Evolutionary conservation across 1,139 yeast species (phyloP), one percentile per base, ranked within the genome.

Genomic region (Scheffersomyces illinoinensis): DNA sequence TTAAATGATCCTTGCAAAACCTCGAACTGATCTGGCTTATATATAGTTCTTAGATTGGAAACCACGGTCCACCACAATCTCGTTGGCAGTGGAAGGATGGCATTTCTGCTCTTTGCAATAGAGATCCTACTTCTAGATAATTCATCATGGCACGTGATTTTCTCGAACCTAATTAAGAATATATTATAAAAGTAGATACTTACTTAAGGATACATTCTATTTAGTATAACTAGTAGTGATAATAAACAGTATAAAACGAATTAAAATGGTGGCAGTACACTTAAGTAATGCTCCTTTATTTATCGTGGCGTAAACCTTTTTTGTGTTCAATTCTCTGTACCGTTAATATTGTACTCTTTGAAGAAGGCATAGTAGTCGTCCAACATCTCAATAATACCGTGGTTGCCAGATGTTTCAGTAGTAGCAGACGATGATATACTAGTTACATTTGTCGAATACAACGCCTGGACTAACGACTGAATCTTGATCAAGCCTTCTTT

Each of bases 401-500:
- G 84, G 55, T 79, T 83, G n/a, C 75, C 76, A 26, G 65, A 63
- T 20, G 64, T 65, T n/a, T 68, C 69, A 47, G 66, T 57, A n/a
- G 62, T 58, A 21, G 64, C 60, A n/a, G 76, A 65, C n/a, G 57
- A 54, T 12, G 55, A 24, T n/a, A 52, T 54, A 3, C 56, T 39
- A 5, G 55, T 47, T 10, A 56, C 57, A 46, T 59, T 62, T 39
- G 61, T 58, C 47, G 88, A 82, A 71, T 88, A 91, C 56, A 85
- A 82, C 7, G 95, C 96, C 59, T 86, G 86, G n/a, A 91, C 85
- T 67, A 89, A 88, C 65, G 89, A 89, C 64, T 86, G 87, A 47
- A 92, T 85, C 73, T 90, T 91, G 53, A 90, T 86, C 52, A 89
- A 76, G 0, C 97, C 97, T 68, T 91, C 93, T 67, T 88, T 89